Percentiles rank a stretch among this genome's conserved stretches.
phyloP scores from a whole-genome alignment of 345 rosid species.

The Gossypium bickii region DNA sequence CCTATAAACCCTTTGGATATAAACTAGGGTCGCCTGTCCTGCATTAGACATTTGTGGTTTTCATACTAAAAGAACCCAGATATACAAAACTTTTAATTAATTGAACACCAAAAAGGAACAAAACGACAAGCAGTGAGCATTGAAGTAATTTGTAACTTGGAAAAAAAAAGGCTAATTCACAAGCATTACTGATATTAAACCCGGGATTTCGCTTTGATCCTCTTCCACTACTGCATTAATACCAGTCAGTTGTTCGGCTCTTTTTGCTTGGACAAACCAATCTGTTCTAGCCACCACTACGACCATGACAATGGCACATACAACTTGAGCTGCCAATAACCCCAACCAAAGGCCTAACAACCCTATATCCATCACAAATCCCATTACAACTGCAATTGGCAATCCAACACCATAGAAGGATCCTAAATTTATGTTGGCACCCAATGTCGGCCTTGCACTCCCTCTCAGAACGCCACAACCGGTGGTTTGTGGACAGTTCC shows the following conservation, averaged over 20 bases:
- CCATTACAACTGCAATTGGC: slow-evolving; percentile 37
- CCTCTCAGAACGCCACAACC: slow-evolving; percentile 52
- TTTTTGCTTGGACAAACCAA: slow-evolving; percentile 34
- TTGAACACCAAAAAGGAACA: background rate
- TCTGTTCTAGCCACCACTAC: slow-evolving; percentile 34
- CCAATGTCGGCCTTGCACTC: slow-evolving; percentile 47
- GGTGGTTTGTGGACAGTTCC: slow-evolving; percentile 56
- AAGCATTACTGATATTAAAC: slow-evolving; percentile 10
- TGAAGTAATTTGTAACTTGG: background rate
- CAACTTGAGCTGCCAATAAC: slow-evolving; percentile 38
- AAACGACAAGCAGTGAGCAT: background rate
- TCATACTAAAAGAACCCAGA: background rate
- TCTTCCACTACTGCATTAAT: background rate
- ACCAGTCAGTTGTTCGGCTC: slow-evolving; percentile 39
- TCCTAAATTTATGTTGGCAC: slow-evolving; percentile 39
- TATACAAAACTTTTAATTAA: background rate
- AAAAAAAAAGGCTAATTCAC: slow-evolving; percentile 9
- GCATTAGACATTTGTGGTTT: background rate
- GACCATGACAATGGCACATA: slow-evolving; percentile 32
- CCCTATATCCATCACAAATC: slow-evolving; percentile 32
- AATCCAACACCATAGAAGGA: slow-evolving; percentile 55
- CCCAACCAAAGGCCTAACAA: slow-evolving; percentile 47
- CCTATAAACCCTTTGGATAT: background rate
- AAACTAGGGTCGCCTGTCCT: background rate
- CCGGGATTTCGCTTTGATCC: slow-evolving; percentile 14